These are phyloP conservation scores for Arthroderma sp. DNA, from an alignment of 2,329 filamentous ascomycete species.

Conservation along the genomic window DNA sequence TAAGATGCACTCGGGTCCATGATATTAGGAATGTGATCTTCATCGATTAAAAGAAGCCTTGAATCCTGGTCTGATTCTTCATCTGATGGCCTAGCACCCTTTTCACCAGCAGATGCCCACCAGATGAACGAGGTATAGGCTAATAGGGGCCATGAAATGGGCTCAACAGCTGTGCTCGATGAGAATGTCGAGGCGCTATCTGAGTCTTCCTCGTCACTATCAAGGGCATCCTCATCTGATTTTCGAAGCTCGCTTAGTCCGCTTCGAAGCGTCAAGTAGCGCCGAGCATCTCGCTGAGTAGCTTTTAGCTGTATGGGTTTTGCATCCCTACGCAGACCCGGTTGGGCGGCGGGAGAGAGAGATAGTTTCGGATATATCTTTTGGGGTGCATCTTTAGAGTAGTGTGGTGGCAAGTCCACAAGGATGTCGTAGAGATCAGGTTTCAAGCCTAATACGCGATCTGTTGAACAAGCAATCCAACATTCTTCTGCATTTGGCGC, in stretches of 20 bases:
- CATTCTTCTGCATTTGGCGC: conserved; percentile 39
- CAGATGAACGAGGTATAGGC: conserved; percentile 53
- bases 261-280: conserved; percentile 56
- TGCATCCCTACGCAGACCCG: conserved; percentile 24
- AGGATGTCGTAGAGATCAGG: conserved; percentile 78
- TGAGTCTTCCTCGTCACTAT: conserved; percentile 24
- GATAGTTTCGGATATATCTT: conserved; percentile 61
- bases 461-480: conserved; percentile 92
- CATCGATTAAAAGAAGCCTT: conserved; percentile 24
- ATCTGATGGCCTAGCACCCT: conserved; percentile 40
- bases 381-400: conserved; percentile 44
- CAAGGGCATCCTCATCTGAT: conserved; percentile 11
- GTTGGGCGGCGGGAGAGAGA: conserved; percentile 40
- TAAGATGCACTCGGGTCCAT: conserved; percentile 12
- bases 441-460: conserved; percentile 82
- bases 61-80: conserved; percentile 40
- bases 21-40: conserved; percentile 22
- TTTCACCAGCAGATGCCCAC: conserved; percentile 55
- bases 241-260: conserved; percentile 38
- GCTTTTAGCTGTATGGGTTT: conserved; percentile 49
- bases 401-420: conserved; percentile 60
- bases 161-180: conserved; percentile 38
- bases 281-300: conserved; percentile 76
- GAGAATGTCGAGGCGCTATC: conserved; percentile 31
- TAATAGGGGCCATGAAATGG: conserved; percentile 45